phyloP scores from a whole-genome alignment of 2,329 filamentous ascomycete species.

The Bimuria novae-zelandiae region DNA sequence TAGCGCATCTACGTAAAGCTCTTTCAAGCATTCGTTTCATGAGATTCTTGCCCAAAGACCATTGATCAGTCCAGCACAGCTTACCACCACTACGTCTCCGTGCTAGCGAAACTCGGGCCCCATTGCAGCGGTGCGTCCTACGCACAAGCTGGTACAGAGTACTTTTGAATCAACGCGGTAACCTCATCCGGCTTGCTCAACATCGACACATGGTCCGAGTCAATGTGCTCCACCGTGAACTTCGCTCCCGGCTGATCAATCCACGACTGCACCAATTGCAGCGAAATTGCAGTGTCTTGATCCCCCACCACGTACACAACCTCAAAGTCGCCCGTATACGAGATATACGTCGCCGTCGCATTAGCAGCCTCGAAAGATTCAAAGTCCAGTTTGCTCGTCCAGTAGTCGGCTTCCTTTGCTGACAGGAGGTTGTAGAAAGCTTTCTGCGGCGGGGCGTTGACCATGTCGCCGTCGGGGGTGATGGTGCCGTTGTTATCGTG shows the following conservation, averaged over 20 bases:
- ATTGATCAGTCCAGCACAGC: too few species aligned
- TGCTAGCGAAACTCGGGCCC: too few species aligned
- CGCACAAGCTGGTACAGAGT: slow-evolving; percentile 2
- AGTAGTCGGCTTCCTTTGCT: slow-evolving; percentile 9
- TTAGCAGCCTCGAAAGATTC: slow-evolving; percentile 26
- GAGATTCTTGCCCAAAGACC: too few species aligned
- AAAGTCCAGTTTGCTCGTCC: slow-evolving; percentile 17
- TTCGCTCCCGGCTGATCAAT: slow-evolving; percentile 24
- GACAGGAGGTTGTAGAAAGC: slow-evolving; percentile 33
- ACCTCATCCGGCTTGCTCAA: slow-evolving; percentile 29
- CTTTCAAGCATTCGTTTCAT: too few species aligned
- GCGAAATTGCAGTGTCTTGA: slow-evolving; percentile 26
- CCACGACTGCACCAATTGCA: slow-evolving; percentile 18
- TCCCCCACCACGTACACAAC: slow-evolving; percentile 25
- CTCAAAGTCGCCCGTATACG: slow-evolving; percentile 30
- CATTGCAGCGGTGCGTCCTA: too few species aligned
- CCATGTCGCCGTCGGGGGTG: slow-evolving; percentile 3
- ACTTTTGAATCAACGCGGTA: slow-evolving; percentile 19
- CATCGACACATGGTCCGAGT: slow-evolving; percentile 30
- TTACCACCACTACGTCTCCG: too few species aligned
- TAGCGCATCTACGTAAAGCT: too few species aligned
- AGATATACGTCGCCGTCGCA: slow-evolving; percentile 29
- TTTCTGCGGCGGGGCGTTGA: slow-evolving; percentile 15
- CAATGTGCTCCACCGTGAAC: slow-evolving; percentile 19
- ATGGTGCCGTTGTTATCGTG: slow-evolving; percentile 15